Conservation (phyloP, 2,329 filamentous ascomycete genomes). For the Penicillium sp. region DNA sequence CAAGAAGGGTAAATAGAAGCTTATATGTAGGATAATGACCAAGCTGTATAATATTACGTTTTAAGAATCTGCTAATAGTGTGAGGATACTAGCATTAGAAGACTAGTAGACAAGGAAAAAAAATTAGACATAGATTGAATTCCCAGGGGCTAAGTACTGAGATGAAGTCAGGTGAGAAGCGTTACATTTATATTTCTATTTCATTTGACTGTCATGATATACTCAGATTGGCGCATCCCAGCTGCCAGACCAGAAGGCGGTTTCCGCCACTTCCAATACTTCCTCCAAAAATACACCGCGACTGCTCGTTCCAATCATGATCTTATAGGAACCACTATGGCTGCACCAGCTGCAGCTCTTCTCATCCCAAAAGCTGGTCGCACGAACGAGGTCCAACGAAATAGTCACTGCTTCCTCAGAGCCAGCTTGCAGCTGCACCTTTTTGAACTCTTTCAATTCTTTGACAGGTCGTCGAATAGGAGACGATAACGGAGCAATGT, state of each 20-base stretch:
- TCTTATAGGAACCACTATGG: constrained; percentile 9
- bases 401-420: background rate
- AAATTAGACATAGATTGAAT: no score
- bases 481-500: background rate
- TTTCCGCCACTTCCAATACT: constrained; percentile 3
- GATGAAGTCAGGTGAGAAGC: background rate
- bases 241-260: constrained; percentile 8
- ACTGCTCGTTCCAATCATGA: constrained; percentile 12
- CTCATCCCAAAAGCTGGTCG: constrained; percentile 10
- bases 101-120: no score
- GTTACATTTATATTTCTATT: background rate
- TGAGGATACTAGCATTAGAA: no score
- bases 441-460: constrained; percentile 10
- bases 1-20: no score
- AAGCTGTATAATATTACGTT: no score
- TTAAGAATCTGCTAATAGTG: no score
- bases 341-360: constrained; percentile 10
- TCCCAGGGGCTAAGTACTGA: background rate
- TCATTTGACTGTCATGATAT: background rate
- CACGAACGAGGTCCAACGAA: background rate
- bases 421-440: constrained; percentile 2
- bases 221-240: background rate
- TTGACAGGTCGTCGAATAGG: constrained; percentile 6
- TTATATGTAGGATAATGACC: no score
- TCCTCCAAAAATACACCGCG: constrained; percentile 5